Base-by-base conservation (phyloP, 1,284 basidiomycete genomes). In the Heterobasidion occidentale region DNA sequence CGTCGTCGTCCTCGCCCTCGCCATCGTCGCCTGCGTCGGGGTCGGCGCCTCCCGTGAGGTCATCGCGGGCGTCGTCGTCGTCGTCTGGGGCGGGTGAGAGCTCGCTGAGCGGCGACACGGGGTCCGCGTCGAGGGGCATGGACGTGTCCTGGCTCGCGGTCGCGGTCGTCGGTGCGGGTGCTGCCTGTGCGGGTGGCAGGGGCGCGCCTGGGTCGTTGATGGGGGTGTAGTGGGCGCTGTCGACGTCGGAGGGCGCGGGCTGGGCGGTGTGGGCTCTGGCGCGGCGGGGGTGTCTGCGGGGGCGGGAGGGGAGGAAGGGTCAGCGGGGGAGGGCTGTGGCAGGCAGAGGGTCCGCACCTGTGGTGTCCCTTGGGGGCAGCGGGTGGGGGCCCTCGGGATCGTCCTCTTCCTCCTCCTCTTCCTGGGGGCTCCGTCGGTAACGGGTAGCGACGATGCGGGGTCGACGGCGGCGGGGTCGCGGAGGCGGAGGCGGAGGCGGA, bases 61-160 rank as follows among this genome's bases (percentile, higher is more conserved):
- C 59, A 44, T 67, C 64, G 52, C 80, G 75, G 44, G 48, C 57
- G 15, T 62, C 59, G 47, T 65, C 62, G 51, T 64, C 65, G 35
- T 63, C 63, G 64, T 82, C 81, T 51, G 80, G 77, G 0, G 81
- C 76, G 7, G 83, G 80, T 6, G 85, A 85, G 36, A 87, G 78
- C 60, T 87, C 85, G 61, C 83, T 86, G 65, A 88, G 78, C 3
- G 85, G 85, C 0, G 86, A 85, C 42, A 81, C 80, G 58, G 75
- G 73, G 36, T 78, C 71, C 52, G 80, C 83, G 35, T 27, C 27
- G 27, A 27, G 27, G 27, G 27, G 27, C 27, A 27, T 27, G 27
- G 27, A 27, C 53, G 58, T 48, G 51, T 62, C 62, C 60, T 64
- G 69, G 9, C 61, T 60, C 34, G 55, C 44, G 5, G 42, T 52